These are phyloP conservation scores for Solanum appendiculatum DNA, from an alignment of 257 asterid species.

Conservation along the genomic window DNA sequence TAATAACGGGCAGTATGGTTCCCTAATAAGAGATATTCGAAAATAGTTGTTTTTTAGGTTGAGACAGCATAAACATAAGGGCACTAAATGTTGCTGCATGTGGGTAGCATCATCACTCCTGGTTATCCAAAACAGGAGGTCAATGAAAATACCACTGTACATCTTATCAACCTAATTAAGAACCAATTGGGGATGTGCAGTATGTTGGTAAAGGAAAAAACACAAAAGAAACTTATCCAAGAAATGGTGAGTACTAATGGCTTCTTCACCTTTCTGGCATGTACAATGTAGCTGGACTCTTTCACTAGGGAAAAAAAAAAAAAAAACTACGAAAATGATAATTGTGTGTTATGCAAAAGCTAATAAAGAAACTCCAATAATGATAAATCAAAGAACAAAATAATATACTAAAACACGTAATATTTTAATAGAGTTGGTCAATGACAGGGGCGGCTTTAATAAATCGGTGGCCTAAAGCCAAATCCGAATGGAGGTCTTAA, in stretches of 20 bases:
- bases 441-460: too few species aligned
- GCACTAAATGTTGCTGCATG: background rate
- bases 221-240: background rate
- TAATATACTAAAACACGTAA: too few species aligned
- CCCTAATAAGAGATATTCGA: background rate
- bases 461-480: too few species aligned
- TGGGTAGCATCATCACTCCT: background rate
- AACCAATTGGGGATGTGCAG: background rate
- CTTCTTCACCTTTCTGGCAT: background rate
- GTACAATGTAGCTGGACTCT: background rate
- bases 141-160: background rate
- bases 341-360: too few species aligned
- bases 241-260: background rate
- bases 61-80: background rate
- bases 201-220: background rate
- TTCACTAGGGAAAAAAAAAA: too few species aligned
- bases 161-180: background rate
- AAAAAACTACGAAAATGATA: too few species aligned
- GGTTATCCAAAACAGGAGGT: background rate
- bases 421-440: too few species aligned
- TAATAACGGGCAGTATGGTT: background rate
- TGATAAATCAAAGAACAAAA: too few species aligned
- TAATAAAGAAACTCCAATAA: too few species aligned
- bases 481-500: too few species aligned
- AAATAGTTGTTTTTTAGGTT: background rate